Percentiles rank a stretch among this genome's conserved stretches.
These are phyloP conservation scores for Bigelowiella natans DNA, from an alignment of 78 protist species.

Conservation along the genomic window DNA sequence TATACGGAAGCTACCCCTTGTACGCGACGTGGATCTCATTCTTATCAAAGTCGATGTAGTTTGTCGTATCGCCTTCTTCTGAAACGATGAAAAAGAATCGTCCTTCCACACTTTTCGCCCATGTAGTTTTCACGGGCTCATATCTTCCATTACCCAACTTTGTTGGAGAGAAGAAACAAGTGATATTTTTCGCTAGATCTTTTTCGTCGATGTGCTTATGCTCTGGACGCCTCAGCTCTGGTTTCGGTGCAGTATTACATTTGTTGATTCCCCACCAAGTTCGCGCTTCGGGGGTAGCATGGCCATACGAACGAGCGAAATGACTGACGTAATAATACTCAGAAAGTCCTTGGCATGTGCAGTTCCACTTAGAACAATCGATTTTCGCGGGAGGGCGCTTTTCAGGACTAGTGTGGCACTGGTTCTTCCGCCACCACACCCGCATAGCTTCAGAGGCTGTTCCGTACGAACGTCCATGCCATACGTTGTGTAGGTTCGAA, in stretches of 20 bases:
- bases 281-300: background rate
- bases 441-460: background rate
- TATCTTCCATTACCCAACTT: too few species aligned
- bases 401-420: background rate
- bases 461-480: background rate
- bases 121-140: too few species aligned
- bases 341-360: background rate
- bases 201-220: too few species aligned
- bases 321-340: background rate
- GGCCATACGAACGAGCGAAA: background rate
- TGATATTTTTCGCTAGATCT: too few species aligned
- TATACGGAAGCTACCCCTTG: too few species aligned
- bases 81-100: background rate
- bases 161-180: too few species aligned
- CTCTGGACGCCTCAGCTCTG: background rate
- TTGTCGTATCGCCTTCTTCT: background rate
- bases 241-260: background rate
- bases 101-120: too few species aligned
- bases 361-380: background rate
- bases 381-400: background rate
- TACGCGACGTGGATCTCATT: background rate
- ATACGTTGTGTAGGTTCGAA: background rate
- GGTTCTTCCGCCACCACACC: background rate
- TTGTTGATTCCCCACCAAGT: background rate
- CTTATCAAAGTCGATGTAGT: background rate